Base-by-base conservation (phyloP, 2,329 filamentous ascomycete species). In the Botrytis cinerea region DNA sequence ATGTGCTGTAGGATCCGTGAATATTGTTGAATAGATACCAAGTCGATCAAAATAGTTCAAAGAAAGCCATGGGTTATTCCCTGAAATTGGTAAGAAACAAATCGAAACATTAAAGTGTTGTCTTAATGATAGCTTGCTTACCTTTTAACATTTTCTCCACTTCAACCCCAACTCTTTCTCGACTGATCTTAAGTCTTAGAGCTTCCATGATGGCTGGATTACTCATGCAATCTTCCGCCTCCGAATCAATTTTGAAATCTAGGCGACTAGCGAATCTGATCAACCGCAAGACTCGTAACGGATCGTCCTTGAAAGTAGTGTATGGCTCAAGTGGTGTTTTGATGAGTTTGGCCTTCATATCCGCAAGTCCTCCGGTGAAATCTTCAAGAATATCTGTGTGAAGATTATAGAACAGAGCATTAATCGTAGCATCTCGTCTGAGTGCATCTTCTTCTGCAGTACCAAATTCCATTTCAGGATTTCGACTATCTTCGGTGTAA, bases 381-480 rank as follows among this genome's bases (percentile, higher is more conserved):
- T 99, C 96, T 82, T 98, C 95, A 51, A 98, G 88, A 74, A 87
- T 79, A 48, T 89, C 87, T 1, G 91, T 94, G 79, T 95, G 90
- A 57, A 99, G 84, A 78, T 98, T 98, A 85, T 96, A 98, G 83
- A 98, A 98, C 75, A 99, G 88, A 38, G 96, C 94, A 81, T 99
- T 99, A 75, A 98, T 90, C 0, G 94, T 98, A 35, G 95, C 95
- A 84, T 99, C 95, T 66, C 95, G 90, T 35, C 95, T 90, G 77
- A 94, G 81, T 2, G 95, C 95, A 82, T 99, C 95, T 82, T 99
- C 94, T 80, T 93, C 88, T 0, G 95, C 91, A 0, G 94, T 97
- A 8, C 95, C 96, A 82, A 98, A 98, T 81, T 97, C 94, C 87
- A 98, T 92, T 78, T 93, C 87, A 1, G 95, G 95, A 79, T 97